Conservation (phyloP, 2,329 filamentous ascomycete genomes). For the Aspergillus persii region DNA sequence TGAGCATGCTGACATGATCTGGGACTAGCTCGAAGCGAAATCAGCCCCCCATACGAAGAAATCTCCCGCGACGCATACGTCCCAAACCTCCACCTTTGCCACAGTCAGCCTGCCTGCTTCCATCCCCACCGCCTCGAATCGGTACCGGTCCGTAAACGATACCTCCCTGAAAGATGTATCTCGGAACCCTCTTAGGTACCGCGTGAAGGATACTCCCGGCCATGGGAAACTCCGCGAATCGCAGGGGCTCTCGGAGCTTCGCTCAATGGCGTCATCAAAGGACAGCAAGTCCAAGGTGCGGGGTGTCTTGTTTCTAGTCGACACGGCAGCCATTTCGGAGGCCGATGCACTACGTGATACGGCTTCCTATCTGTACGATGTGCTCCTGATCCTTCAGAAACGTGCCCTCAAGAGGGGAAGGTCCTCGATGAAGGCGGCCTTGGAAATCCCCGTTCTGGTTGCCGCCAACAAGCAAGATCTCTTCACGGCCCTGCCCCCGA, state of each 20-base stretch:
- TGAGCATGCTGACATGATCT: background rate
- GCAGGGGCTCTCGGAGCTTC: conserved; percentile 45
- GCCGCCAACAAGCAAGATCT: conserved; percentile 95
- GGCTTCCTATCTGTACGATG: conserved; percentile 82
- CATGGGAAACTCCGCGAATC: conserved; percentile 85
- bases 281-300: conserved; percentile 49
- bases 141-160: conserved; percentile 66
- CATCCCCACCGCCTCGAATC: conserved; percentile 55
- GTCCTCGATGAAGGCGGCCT: conserved; percentile 54
- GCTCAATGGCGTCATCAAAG: conserved; percentile 31
- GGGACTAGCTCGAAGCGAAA: conserved; percentile 46
- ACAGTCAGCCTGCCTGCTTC: conserved; percentile 56
- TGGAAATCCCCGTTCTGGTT: conserved; percentile 70
- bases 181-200: conserved; percentile 38
- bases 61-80: conserved; percentile 56
- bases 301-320: conserved; percentile 84
- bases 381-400: conserved; percentile 80
- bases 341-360: conserved; percentile 61
- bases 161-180: conserved; percentile 58
- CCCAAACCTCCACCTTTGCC: conserved; percentile 58
- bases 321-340: conserved; percentile 65
- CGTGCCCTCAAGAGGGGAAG: conserved; percentile 56
- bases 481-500: conserved; percentile 83
- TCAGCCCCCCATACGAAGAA: conserved; percentile 37
- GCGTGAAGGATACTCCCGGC: conserved; percentile 74